These are phyloP conservation scores for Fraxinus americana DNA, from an alignment of 257 asterid genomes.

Conservation along the genomic window DNA sequence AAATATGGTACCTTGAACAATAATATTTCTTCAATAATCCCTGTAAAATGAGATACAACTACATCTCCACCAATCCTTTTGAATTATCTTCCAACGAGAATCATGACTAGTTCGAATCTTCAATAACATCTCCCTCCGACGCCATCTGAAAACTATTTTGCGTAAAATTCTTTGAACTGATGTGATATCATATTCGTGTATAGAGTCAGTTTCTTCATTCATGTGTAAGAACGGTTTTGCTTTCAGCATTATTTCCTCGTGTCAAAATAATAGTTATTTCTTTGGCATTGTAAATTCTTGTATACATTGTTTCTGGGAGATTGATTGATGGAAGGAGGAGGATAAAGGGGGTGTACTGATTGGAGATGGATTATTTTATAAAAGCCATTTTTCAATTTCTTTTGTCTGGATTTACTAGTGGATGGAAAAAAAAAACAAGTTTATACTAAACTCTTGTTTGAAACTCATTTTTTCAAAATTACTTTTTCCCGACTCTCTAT, in stretches of 20 bases:
- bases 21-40: constrained; percentile 26
- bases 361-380: background rate
- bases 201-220: constrained; percentile 68
- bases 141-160: constrained; percentile 16
- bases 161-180: constrained; percentile 31
- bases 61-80: constrained; percentile 27
- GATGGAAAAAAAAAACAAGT: too few species aligned
- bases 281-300: constrained; percentile 59
- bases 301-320: too few species aligned
- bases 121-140: constrained; percentile 24
- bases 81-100: constrained; percentile 39
- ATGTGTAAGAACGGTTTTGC: constrained; percentile 84
- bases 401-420: too few species aligned
- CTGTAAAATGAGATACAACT: constrained; percentile 21
- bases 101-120: constrained; percentile 23
- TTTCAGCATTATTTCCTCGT: constrained; percentile 29
- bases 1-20: constrained; percentile 4
- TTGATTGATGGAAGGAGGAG: too few species aligned
- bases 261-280: constrained; percentile 32
- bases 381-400: too few species aligned
- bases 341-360: constrained; percentile 9
- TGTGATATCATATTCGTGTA: constrained; percentile 43
- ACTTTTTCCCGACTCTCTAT: too few species aligned
- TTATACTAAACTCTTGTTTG: too few species aligned
- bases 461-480: too few species aligned